These are phyloP conservation scores for Syzygium oleosum DNA, from an alignment of 345 rosid species.

Conservation along the genomic window DNA sequence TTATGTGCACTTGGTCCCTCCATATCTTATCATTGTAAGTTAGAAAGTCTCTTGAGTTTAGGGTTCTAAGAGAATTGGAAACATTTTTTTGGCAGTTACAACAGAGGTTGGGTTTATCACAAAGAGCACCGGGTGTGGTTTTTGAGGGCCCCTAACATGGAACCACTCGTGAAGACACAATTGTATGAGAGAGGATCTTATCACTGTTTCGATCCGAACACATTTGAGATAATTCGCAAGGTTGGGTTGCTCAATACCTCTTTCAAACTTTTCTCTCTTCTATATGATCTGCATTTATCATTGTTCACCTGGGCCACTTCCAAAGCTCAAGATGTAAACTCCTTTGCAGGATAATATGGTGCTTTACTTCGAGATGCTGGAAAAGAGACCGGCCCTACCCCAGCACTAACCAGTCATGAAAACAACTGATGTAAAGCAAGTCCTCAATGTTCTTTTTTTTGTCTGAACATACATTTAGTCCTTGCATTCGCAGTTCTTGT, in stretches of 20 bases:
- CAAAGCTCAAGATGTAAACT: background rate
- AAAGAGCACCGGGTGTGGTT: constrained; percentile 79
- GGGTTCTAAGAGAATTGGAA: background rate
- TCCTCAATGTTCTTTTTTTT: background rate
- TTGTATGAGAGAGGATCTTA: constrained; percentile 80
- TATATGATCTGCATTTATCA: background rate
- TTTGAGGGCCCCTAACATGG: constrained; percentile 57
- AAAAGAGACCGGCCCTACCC: constrained; percentile 84
- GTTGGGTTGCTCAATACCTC: constrained; percentile 24
- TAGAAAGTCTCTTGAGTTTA: background rate
- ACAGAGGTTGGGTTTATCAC: constrained; percentile 91
- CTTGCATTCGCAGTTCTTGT: background rate
- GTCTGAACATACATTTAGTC: background rate
- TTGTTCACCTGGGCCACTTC: background rate
- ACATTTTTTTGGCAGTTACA: constrained; percentile 46
- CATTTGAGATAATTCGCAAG: constrained; percentile 72
- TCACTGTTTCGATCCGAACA: constrained; percentile 75
- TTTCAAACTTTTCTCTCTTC: background rate
- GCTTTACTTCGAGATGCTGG: constrained; percentile 67
- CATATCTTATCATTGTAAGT: background rate
- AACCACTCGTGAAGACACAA: constrained; percentile 75
- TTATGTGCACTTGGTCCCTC: background rate
- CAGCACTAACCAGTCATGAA: constrained; percentile 43
- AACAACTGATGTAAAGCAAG: constrained; percentile 64
- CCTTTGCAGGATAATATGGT: constrained; percentile 83